Base-by-base conservation (phyloP, 805 yeast genomes). In the Yamadazyma akitaensis region DNA sequence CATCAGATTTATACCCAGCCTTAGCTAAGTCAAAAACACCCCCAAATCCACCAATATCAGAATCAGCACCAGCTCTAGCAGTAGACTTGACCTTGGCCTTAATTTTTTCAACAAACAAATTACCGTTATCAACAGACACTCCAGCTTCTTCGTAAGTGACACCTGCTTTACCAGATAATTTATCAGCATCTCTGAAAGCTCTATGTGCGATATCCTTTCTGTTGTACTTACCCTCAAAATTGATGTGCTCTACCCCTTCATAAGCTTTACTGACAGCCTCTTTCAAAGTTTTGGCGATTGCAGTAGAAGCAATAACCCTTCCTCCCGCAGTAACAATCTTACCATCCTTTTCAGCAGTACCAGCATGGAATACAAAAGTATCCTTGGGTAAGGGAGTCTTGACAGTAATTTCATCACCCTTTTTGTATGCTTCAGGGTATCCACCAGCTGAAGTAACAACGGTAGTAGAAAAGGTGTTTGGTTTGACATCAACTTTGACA, bases 11-110 rank as follows among this genome's bases (percentile, higher is more conserved):
- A 69, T 84, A 94, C 6, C 98, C 98, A 38, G 96, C 96, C 43
- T 83, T 82, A 56, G 82, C 79, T 60, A 94, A 76, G 65, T 95
- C 99, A 56, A 94, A 95, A 37, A 92, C 72, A 55, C 99, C 99
- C 55, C 99, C 99, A 62, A 94, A 94, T 1, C 99, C 99, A 62
- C 99, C 99, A 58, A 94, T 94, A 57, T 90, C 96, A 13, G 97
- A 88, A 61, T 94, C 97, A 31, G 99, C 94, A 60, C 99, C 99
- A 30, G 95, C 77, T 70, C 99, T 84, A 35, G 86, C 83, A 9
- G 99, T 94, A 5, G 96, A 85, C 65, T 85, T 88, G 43, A 94
- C 99, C 68, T 84, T 80, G 42, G 83, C 80, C 70, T 94, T 94
- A 69, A 94, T 94, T 58, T 84, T 82, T 64, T 91, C 91, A 37